Percentiles rank a stretch among this genome's conserved stretches.
Evolutionary conservation across 805 yeast species (phyloP).

Genomic region (Kodamaea nitidulidarum): DNA sequence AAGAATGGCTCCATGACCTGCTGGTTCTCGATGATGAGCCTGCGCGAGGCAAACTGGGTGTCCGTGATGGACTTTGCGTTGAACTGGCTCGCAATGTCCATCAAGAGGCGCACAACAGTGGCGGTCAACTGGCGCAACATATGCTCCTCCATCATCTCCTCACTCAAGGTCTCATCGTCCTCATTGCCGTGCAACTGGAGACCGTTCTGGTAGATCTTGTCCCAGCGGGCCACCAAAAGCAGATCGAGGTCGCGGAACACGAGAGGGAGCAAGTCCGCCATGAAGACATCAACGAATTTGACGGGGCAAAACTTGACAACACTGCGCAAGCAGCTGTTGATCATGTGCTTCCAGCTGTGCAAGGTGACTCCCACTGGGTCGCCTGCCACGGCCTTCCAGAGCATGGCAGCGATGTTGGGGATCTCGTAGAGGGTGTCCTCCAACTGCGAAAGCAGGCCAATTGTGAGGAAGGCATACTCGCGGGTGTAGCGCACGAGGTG

Average conservation of each 20-base stretch:
- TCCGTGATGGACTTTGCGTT: conserved; percentile 50
- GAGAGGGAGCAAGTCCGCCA: conserved; percentile 74
- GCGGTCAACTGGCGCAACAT: conserved; percentile 89
- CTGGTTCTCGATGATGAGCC: conserved; percentile 59
- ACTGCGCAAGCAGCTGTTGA: conserved; percentile 81
- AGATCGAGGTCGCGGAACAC: conserved; percentile 69
- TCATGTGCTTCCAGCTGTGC: conserved; percentile 97
- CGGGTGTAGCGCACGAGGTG: conserved; percentile 93
- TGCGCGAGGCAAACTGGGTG: conserved; percentile 62
- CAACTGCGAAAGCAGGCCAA: conserved; percentile 83
- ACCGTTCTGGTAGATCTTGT: conserved; percentile 54
- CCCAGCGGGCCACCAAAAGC: conserved; percentile 76
- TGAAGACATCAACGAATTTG: conserved; percentile 59
- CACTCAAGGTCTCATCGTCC: conserved; percentile 82
- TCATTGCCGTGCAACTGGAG: conserved; percentile 54
- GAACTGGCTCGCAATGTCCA: conserved; percentile 83
- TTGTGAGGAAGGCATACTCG: conserved; percentile 88
- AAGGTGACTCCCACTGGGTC: conserved; percentile 75
- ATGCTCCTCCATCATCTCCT: conserved; percentile 98
- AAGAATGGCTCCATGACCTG: conserved; percentile 74
- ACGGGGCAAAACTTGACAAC: conserved; percentile 87
- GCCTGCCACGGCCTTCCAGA: conserved; percentile 87
- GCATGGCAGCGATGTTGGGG: conserved; percentile 68
- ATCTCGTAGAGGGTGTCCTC: conserved; percentile 86
- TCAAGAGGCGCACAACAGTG: conserved; percentile 78